Percentiles rank a stretch among this genome's conserved stretches.
These are phyloP conservation scores for Noccaea bulbosa DNA, from an alignment of 345 rosid species.

Conservation along the genomic window DNA sequence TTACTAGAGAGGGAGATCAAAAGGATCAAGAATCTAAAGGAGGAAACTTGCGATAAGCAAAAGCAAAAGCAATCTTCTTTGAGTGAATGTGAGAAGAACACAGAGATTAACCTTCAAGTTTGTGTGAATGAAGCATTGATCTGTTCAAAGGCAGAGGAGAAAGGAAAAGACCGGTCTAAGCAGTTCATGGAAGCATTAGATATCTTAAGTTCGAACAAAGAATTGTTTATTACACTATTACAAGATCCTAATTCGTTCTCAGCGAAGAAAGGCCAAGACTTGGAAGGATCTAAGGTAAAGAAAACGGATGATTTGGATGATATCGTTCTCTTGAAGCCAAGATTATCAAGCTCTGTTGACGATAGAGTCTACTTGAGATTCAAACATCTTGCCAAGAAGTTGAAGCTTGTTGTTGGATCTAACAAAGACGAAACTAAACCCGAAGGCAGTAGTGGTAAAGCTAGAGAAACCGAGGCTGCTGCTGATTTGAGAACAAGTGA, in stretches of 20 bases:
- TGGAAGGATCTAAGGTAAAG: constrained; percentile 49
- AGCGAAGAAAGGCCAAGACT: constrained; percentile 59
- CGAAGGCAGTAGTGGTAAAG: constrained; percentile 41
- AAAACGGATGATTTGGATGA: constrained; percentile 40
- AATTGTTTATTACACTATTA: constrained; percentile 62
- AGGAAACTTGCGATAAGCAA: constrained; percentile 28
- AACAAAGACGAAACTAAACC: constrained; percentile 45
- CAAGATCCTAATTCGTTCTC: constrained; percentile 78
- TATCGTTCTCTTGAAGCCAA: constrained; percentile 62
- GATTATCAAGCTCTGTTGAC: constrained; percentile 41
- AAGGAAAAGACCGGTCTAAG: constrained; percentile 51
- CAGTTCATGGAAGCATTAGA: constrained; percentile 75
- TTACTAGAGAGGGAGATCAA: constrained; percentile 40
- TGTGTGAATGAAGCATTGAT: constrained; percentile 58
- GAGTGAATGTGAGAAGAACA: constrained; percentile 27
- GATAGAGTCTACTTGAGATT: constrained; percentile 51
- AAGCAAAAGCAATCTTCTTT: constrained; percentile 34
- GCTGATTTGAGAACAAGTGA: constrained; percentile 22
- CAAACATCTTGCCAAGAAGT: constrained; percentile 61
- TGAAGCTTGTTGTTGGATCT: constrained; percentile 55
- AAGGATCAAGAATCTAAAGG: constrained; percentile 31
- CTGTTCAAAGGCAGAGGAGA: constrained; percentile 50
- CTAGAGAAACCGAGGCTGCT: constrained; percentile 32
- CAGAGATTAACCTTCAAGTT: constrained; percentile 55
- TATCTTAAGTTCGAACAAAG: constrained; percentile 70